These are phyloP conservation scores for Fagopyrum homotropicum DNA, from an alignment of 148 eudicot genomes.

Conservation along the genomic window DNA sequence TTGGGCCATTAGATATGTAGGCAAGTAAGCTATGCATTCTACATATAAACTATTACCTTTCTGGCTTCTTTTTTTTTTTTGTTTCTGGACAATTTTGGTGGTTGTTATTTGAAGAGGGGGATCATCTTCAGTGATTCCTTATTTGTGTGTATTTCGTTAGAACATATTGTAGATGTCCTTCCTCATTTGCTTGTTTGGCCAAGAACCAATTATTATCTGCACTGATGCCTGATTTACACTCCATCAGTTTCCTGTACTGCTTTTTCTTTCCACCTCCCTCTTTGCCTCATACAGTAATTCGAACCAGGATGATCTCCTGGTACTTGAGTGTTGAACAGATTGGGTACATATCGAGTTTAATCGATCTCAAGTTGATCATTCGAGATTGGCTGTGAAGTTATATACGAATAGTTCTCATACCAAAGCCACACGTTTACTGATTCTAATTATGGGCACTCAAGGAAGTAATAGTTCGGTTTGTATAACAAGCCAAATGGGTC, in stretches of 20 bases:
- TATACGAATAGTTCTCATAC: too few species aligned
- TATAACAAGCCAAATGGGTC: too few species aligned
- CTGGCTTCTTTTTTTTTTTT: background rate
- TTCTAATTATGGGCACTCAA: too few species aligned
- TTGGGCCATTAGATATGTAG: slow-evolving; percentile 13
- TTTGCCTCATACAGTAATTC: background rate
- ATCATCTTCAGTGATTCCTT: background rate
- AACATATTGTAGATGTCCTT: background rate
- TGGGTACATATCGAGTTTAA: too few species aligned
- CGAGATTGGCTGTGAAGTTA: too few species aligned
- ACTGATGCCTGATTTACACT: background rate
- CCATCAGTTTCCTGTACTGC: slow-evolving; percentile 5
- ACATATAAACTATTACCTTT: background rate
- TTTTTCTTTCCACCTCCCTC: background rate
- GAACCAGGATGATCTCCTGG: slow-evolving; percentile 21
- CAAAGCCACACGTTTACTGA: too few species aligned
- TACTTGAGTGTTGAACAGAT: background rate
- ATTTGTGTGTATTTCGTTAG: background rate
- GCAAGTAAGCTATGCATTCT: slow-evolving; percentile 5
- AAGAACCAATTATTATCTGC: background rate
- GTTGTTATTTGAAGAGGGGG: background rate
- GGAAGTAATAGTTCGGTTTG: too few species aligned
- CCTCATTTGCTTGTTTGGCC: background rate
- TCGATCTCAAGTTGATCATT: too few species aligned
- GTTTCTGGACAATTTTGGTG: slow-evolving; percentile 2